Evolutionary conservation across 306 rosid genomes (phyloP).

Genomic region (Delonix regia): DNA sequence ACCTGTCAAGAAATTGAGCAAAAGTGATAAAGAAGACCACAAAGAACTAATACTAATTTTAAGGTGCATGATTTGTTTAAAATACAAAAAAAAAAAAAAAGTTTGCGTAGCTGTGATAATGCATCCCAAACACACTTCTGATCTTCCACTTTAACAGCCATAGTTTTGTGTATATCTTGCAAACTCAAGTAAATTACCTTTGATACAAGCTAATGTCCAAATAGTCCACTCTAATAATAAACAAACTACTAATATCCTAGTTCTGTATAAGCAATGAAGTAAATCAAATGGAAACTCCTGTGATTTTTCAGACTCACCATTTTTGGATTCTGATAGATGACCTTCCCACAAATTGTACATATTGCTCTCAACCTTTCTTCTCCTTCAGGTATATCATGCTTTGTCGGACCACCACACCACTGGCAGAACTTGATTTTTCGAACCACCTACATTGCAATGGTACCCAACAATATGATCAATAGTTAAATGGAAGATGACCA

Average conservation of each 20-base stretch:
- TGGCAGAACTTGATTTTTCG: constrained; percentile 71
- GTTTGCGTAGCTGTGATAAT: background rate
- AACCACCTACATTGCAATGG: constrained; percentile 53
- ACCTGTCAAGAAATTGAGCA: background rate
- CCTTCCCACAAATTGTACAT: constrained; percentile 79
- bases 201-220: background rate
- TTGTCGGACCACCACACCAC: constrained; percentile 80
- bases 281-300: constrained; percentile 32
- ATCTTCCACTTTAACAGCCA: constrained; percentile 9
- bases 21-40: background rate
- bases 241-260: background rate
- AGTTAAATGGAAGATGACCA: background rate
- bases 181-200: constrained; percentile 3
- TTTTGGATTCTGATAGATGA: constrained; percentile 91
- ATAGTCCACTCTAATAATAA: background rate
- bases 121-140: background rate
- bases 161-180: background rate
- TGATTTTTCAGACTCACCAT: constrained; percentile 57
- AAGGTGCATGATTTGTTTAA: background rate
- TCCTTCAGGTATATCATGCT: constrained; percentile 76
- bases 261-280: constrained; percentile 20
- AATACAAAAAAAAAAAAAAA: background rate
- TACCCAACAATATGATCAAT: constrained; percentile 21
- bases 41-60: constrained; percentile 9
- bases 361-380: constrained; percentile 82